Evolutionary conservation across 106 monocot species (phyloP).

Genomic region (Dioscorea alata): DNA sequence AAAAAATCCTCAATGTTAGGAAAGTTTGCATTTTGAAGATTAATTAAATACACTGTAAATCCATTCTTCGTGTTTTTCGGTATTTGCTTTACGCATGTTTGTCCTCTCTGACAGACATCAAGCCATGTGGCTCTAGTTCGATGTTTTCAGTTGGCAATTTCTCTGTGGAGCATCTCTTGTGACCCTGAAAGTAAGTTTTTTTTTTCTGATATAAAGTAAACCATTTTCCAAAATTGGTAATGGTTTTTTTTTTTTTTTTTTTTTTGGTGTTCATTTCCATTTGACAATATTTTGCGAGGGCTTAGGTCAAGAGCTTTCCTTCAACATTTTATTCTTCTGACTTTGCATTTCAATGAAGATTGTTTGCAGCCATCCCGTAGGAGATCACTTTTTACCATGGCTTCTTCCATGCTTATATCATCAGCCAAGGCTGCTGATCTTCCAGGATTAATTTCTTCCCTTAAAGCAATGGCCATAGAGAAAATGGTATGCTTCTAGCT

Average conservation of each 20-base stretch:
- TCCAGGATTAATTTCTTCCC: slow-evolving; percentile 34
- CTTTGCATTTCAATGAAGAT: slow-evolving; percentile 41
- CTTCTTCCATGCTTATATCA: slow-evolving; percentile 74
- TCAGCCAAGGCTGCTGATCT: slow-evolving; percentile 53
- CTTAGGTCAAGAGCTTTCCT: no score
- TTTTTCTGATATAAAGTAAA: background rate
- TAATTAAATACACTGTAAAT: no score
- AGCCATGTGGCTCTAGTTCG: slow-evolving; percentile 58
- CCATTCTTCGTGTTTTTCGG: no score
- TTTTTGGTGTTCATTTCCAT: background rate
- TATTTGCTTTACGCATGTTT: no score
- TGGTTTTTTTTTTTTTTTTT: background rate
- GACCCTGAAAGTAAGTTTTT: slow-evolving; percentile 59
- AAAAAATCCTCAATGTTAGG: no score
- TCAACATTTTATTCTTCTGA: slow-evolving; percentile 12
- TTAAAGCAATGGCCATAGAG: slow-evolving; percentile 36
- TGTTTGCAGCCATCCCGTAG: slow-evolving; percentile 66
- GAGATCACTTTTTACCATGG: slow-evolving; percentile 68
- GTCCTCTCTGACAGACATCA: slow-evolving; percentile 48
- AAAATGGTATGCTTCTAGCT: slow-evolving; percentile 46
- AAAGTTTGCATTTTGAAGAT: no score
- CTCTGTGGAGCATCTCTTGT: slow-evolving; percentile 67
- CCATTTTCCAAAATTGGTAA: no score
- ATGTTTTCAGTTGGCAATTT: slow-evolving; percentile 88
- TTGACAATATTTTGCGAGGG: no score